Conservation (phyloP, 495 filamentous ascomycete species). For the Aspergillus carlsbadensis region DNA sequence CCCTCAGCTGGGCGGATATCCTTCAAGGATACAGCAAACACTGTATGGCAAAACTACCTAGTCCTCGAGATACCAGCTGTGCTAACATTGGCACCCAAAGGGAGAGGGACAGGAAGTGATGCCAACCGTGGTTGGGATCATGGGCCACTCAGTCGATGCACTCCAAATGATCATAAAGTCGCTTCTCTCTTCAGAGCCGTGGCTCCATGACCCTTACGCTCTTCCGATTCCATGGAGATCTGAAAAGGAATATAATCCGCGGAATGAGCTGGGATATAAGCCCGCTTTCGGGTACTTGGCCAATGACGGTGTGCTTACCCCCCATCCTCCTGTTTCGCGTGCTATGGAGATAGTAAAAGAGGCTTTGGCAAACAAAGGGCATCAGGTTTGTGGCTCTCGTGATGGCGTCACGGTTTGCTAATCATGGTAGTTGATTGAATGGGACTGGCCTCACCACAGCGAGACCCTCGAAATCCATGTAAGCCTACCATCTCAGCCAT, state of each 20-base stretch:
- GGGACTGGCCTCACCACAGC: slow-evolving; percentile 4
- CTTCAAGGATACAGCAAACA: slow-evolving; percentile 12
- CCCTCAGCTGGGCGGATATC: slow-evolving; percentile 9
- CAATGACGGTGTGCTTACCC: slow-evolving; percentile 9
- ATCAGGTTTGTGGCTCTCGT: neutral
- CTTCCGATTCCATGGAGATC: slow-evolving; percentile 8
- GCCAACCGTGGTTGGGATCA: slow-evolving; percentile 9
- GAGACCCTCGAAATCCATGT: slow-evolving; percentile 11
- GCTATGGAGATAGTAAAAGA: slow-evolving; percentile 10
- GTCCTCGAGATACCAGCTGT: neutral
- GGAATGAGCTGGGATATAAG: neutral
- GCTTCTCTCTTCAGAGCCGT: slow-evolving; percentile 3
- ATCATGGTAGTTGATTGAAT: slow-evolving; percentile 2
- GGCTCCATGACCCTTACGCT: slow-evolving; percentile 6
- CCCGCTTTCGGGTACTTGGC: slow-evolving; percentile 7
- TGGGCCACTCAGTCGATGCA: slow-evolving; percentile 2
- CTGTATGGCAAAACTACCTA: neutral
- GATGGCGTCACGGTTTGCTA: neutral
- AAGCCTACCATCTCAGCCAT: neutral
- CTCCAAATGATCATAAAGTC: slow-evolving; percentile 4
- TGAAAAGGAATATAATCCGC: slow-evolving; percentile 7
- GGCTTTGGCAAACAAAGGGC: slow-evolving; percentile 2
- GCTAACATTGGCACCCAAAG: neutral
- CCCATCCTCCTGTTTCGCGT: slow-evolving; percentile 8
- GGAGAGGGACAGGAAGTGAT: slow-evolving; percentile 9